Base-by-base conservation (phyloP, 2,329 filamentous ascomycete genomes). In the Colletotrichum sp. region DNA sequence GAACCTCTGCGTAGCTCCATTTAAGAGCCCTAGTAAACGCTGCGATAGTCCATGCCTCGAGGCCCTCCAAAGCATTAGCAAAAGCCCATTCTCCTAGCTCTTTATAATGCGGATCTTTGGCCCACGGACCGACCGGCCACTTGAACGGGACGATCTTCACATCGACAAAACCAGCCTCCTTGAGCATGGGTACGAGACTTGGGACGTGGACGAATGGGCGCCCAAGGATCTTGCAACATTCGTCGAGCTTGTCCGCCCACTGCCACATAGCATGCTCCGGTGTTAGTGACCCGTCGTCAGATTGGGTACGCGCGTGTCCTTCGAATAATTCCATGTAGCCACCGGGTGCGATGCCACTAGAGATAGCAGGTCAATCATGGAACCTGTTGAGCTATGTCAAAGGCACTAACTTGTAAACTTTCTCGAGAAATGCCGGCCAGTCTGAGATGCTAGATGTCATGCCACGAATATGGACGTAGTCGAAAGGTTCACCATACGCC, bases 391-490 rank as follows among this genome's bases (percentile, higher is more conserved):
- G 28, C 10, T n/a, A 4, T 61, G 1, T 61, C n/a, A n/a, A 30
- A n/a, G 18, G 18, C 58, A 24, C 32, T 62, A 59, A 75, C 76
- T 77, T 67, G 59, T 75, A 82, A 0, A 77, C 71, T 30, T 78
- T 73, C 7, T 77, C 65, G 26, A 80, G 74, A 65, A 78, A 77
- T 0, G 7, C 64, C 1, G 71, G 55, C 77, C 78, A 81, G 62
- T 81, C 78, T 10, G 71, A 13, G 68, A 85, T 80, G 32, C 78
- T 79, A 5, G 79, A 81, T 3, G 79, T 80, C 78, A 85, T 81
- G 69, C 79, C 80, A 43, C 83, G 80, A 14, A 74, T 77, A 64
- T 84, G 80, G 62, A 85, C 81, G 65, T 81, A 84, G 73, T 85
- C 84, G 32, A 85, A 77, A 3, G 43, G 34, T 10, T 56, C 10